These are phyloP conservation scores for Brettanomyces bruxellensis DNA, from an alignment of 805 yeast species.

Conservation along the genomic window DNA sequence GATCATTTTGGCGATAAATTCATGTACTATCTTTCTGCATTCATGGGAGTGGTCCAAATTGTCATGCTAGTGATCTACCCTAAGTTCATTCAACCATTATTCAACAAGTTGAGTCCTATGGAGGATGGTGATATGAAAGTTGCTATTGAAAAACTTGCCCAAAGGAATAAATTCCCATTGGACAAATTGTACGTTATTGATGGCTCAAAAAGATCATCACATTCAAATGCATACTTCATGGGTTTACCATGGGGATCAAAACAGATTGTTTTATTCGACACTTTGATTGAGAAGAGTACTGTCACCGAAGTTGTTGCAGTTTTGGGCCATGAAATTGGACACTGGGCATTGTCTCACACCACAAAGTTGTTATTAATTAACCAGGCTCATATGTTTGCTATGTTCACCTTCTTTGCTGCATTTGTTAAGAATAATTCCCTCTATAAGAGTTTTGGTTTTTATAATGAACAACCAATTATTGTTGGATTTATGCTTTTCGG, in stretches of 20 bases:
- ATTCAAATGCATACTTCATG: slow-evolving; percentile 92
- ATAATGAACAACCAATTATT: slow-evolving; percentile 53
- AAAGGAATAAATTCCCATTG: slow-evolving; percentile 73
- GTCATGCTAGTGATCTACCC: slow-evolving; percentile 72
- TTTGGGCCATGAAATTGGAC: slow-evolving; percentile 97
- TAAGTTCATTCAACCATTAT: slow-evolving; percentile 81
- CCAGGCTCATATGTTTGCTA: slow-evolving; percentile 54
- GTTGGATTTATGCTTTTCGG: slow-evolving; percentile 76
- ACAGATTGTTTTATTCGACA: slow-evolving; percentile 89
- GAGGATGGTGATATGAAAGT: slow-evolving; percentile 82
- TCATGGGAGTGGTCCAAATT: slow-evolving; percentile 64
- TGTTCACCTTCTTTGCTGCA: slow-evolving; percentile 68
- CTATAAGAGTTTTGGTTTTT: slow-evolving; percentile 72
- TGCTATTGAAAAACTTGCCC: slow-evolving; percentile 74
- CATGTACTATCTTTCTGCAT: slow-evolving; percentile 68
- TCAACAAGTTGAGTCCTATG: slow-evolving; percentile 85
- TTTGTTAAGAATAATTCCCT: slow-evolving; percentile 75
- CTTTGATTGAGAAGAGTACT: slow-evolving; percentile 73
- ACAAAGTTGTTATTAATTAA: slow-evolving; percentile 60
- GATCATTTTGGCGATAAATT: slow-evolving; percentile 73
- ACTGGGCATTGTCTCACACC: slow-evolving; percentile 89
- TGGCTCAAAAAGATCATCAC: slow-evolving; percentile 94
- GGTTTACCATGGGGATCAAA: slow-evolving; percentile 93
- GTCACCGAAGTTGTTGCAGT: slow-evolving; percentile 84
- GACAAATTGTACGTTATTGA: slow-evolving; percentile 81